These are phyloP conservation scores for Vanderwaltozyma yarrowii DNA, from an alignment of 805 yeast species.

Conservation along the genomic window DNA sequence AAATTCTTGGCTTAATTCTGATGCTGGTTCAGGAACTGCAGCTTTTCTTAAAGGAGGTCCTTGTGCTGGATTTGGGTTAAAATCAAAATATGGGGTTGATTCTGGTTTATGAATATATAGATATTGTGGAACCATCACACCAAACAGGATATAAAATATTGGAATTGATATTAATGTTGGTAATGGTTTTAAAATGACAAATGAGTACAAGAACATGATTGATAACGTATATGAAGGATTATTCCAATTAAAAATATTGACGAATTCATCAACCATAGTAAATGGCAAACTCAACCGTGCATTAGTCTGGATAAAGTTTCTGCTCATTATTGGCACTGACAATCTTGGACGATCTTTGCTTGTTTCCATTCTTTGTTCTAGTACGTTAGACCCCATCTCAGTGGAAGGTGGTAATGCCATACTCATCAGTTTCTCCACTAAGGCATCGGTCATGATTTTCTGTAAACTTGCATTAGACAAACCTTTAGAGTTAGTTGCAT, in stretches of 20 bases:
- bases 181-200: slow-evolving; percentile 51
- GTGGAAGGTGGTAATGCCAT: slow-evolving; percentile 63
- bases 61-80: slow-evolving; percentile 38
- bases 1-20: slow-evolving; percentile 72
- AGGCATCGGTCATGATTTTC: slow-evolving; percentile 47
- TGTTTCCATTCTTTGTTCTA: slow-evolving; percentile 45
- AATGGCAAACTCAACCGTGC: slow-evolving; percentile 55
- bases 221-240: slow-evolving; percentile 54
- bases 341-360: slow-evolving; percentile 59
- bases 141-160: slow-evolving; percentile 39
- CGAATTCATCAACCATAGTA: slow-evolving; percentile 46
- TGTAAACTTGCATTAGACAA: slow-evolving; percentile 14
- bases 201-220: slow-evolving; percentile 39
- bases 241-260: slow-evolving; percentile 52
- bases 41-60: slow-evolving; percentile 43
- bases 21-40: slow-evolving; percentile 56
- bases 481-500: not conserved
- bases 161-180: slow-evolving; percentile 44
- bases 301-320: slow-evolving; percentile 51
- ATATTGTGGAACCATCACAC: slow-evolving; percentile 61
- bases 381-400: slow-evolving; percentile 33
- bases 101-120: slow-evolving; percentile 55
- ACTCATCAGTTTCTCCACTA: slow-evolving; percentile 59
- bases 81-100: slow-evolving; percentile 20
- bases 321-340: slow-evolving; percentile 60